Conservation (phyloP, 495 filamentous ascomycete species). For the Tuber microsphaerosporum region DNA sequence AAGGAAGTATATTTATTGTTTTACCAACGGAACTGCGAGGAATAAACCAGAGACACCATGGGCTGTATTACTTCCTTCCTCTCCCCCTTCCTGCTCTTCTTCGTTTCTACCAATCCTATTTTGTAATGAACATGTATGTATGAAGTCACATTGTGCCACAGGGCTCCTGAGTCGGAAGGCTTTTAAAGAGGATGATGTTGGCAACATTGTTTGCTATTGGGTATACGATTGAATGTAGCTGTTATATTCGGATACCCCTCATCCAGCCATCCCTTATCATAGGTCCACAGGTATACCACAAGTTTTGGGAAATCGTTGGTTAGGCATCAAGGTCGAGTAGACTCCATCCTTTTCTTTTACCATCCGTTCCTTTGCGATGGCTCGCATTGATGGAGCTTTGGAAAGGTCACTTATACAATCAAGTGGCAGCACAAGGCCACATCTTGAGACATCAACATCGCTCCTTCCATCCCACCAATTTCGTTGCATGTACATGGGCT, state of each 20-base stretch:
- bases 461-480: not conserved
- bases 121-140: not conserved
- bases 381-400: not conserved
- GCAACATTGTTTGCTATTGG: not conserved
- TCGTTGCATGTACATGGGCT: not conserved
- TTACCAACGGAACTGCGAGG: conserved; percentile 55
- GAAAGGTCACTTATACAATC: not conserved
- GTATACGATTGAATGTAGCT: not conserved
- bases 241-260: not conserved
- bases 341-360: not conserved
- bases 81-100: not conserved
- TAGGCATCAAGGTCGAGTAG: not conserved
- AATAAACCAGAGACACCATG: conserved; percentile 5
- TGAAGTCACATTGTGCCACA: not conserved
- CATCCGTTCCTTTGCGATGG: not conserved
- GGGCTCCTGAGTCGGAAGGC: not conserved
- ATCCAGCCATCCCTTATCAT: not conserved
- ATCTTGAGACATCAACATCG: not conserved
- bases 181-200: not conserved
- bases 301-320: not conserved
- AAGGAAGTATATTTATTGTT: conserved; percentile 93
- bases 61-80: not conserved
- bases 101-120: not conserved
- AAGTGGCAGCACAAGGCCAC: not conserved
- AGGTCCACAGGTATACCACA: not conserved